A percentile compares a stretch with the other conserved stretches of the same genome.
phyloP scores from a whole-genome alignment of 805 yeast genomes.

The Teunomyces panamensis region DNA sequence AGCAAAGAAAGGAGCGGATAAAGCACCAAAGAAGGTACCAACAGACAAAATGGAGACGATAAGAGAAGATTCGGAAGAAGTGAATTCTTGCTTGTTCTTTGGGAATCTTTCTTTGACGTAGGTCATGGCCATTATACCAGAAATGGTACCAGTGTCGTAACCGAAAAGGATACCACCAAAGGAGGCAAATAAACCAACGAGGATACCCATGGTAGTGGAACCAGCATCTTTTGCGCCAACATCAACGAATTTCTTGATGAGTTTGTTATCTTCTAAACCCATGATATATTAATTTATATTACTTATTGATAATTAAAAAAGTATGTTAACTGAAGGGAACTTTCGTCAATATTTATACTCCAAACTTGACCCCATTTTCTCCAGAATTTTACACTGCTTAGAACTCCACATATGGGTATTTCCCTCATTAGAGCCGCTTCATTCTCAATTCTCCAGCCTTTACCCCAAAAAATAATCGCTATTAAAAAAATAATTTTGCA shows the following conservation, averaged over 20 bases:
- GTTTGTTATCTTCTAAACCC: slow-evolving; percentile 38
- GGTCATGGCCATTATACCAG: slow-evolving; percentile 41
- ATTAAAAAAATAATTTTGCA: not conserved
- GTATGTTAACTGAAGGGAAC: not conserved
- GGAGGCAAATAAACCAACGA: slow-evolving; percentile 40
- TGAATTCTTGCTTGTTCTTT: slow-evolving; percentile 12
- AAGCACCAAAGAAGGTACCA: slow-evolving; percentile 42
- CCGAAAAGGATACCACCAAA: slow-evolving; percentile 43
- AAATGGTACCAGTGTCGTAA: slow-evolving; percentile 42
- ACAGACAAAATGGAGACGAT: slow-evolving; percentile 34
- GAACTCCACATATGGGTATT: not conserved
- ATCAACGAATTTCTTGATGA: slow-evolving; percentile 35
- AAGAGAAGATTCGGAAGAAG: slow-evolving; percentile 21
- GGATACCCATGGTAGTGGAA: slow-evolving; percentile 38
- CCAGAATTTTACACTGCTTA: not conserved
- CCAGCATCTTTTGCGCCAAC: slow-evolving; percentile 48
- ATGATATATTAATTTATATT: slow-evolving; percentile 14
- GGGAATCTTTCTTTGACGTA: slow-evolving; percentile 30
- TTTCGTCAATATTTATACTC: slow-evolving; percentile 2
- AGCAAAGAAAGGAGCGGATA: slow-evolving; percentile 34
- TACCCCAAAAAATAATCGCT: slow-evolving; percentile 1
- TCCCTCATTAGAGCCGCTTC: not conserved
- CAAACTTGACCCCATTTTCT: slow-evolving; percentile 1
- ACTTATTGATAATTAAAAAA: slow-evolving; percentile 4
- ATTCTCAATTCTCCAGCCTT: not conserved